phyloP scores from a whole-genome alignment of 768 basidiomycete genomes.

The Amanita rimosa region DNA sequence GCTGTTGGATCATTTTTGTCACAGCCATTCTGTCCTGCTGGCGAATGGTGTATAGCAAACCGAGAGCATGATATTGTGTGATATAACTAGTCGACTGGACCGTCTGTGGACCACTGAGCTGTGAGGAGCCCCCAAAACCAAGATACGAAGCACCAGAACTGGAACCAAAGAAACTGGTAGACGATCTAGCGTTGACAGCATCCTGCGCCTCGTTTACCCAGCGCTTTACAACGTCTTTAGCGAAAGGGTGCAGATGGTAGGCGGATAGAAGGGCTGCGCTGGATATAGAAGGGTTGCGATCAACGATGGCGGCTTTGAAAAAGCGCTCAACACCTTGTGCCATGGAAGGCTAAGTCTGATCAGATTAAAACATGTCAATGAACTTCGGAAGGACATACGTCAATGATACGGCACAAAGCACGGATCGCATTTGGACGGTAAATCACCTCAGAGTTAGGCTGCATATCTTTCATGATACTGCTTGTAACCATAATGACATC shows the following conservation, averaged over 20 bases:
- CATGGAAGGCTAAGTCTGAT: slow-evolving; percentile 74
- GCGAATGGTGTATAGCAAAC: slow-evolving; percentile 86
- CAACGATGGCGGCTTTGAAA: slow-evolving; percentile 99
- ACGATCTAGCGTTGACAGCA: slow-evolving; percentile 82
- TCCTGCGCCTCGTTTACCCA: slow-evolving; percentile 99
- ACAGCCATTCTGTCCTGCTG: slow-evolving; percentile 99
- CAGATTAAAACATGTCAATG: background rate
- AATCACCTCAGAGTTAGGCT: slow-evolving; percentile 96
- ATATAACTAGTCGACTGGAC: slow-evolving; percentile 86
- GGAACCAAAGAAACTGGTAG: slow-evolving; percentile 53
- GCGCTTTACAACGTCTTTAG: slow-evolving; percentile 93
- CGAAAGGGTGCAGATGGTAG: slow-evolving; percentile 89
- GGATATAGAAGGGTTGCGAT: slow-evolving; percentile 90
- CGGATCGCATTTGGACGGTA: slow-evolving; percentile 97
- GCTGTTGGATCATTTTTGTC: slow-evolving; percentile 98
- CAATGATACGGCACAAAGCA: slow-evolving; percentile 92
- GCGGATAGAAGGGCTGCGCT: slow-evolving; percentile 95
- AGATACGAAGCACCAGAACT: slow-evolving; percentile 50
- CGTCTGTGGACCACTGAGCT: slow-evolving; percentile 54
- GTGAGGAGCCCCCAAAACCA: slow-evolving; percentile 54
- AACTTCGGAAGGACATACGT: slow-evolving; percentile 49
- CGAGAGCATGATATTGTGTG: slow-evolving; percentile 94
- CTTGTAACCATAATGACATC: slow-evolving; percentile 99
- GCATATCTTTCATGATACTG: slow-evolving; percentile 99
- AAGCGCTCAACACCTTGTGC: slow-evolving; percentile 97